Evolutionary conservation across 257 asterid species (phyloP).

Genomic region (Salvia hispanica): DNA sequence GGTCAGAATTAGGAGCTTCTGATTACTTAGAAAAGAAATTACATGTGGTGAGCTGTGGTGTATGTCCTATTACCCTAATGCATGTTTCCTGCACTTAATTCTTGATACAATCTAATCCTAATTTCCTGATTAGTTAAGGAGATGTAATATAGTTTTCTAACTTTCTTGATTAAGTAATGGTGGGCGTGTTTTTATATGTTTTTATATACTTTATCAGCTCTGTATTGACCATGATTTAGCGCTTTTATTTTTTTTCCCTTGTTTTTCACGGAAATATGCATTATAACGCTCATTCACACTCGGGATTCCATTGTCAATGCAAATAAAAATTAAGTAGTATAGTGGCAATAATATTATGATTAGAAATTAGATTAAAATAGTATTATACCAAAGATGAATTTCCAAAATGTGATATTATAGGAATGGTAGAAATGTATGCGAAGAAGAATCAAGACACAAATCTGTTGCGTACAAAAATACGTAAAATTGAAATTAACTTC

Average conservation of each 20-base stretch:
- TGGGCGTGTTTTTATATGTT: not conserved
- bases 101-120: not conserved
- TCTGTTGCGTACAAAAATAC: not conserved
- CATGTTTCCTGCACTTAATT: slow-evolving; percentile 35
- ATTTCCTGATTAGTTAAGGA: not conserved
- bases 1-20: slow-evolving; percentile 30
- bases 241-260: slow-evolving; percentile 5
- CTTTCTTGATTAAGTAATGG: slow-evolving; percentile 1
- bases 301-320: too few species aligned
- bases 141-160: not conserved
- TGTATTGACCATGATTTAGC: not conserved
- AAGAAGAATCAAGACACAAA: not conserved
- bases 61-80: slow-evolving; percentile 19
- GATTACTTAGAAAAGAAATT: slow-evolving; percentile 34
- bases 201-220: too few species aligned
- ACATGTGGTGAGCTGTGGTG: slow-evolving; percentile 41
- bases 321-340: too few species aligned
- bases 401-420: too few species aligned
- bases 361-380: too few species aligned
- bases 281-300: too few species aligned
- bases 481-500: not conserved
- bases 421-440: not conserved
- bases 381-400: too few species aligned
- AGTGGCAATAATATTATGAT: not conserved
- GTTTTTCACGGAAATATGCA: not conserved